A percentile compares a stretch with the other conserved stretches of the same genome.
phyloP scores from a whole-genome alignment of 2,329 filamentous ascomycete species.

The Biscogniauxia sp. region DNA sequence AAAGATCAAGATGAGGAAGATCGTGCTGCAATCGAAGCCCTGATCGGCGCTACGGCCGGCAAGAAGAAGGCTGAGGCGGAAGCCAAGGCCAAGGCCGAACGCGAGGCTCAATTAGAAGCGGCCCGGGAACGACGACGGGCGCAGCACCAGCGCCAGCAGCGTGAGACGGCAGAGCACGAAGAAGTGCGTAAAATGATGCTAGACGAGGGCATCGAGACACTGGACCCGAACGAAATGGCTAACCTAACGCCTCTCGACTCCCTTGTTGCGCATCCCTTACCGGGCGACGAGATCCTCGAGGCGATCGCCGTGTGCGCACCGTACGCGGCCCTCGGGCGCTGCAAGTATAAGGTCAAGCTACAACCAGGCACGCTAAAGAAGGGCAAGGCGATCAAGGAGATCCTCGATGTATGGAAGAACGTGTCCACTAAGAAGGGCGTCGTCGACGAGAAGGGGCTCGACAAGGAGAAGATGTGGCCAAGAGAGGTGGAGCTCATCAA shows the following conservation, averaged over 20 bases:
- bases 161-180: conserved; percentile 74
- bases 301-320: conserved; percentile 63
- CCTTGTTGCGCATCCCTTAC: conserved; percentile 73
- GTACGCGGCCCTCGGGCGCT: conserved; percentile 61
- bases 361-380: conserved; percentile 90
- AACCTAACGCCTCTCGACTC: conserved; percentile 60
- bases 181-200: conserved; percentile 61
- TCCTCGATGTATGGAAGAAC: conserved; percentile 75
- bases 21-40: conserved; percentile 73
- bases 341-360: conserved; percentile 93
- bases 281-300: conserved; percentile 79
- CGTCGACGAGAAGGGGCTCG: conserved; percentile 58
- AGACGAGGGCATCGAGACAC: conserved; percentile 56
- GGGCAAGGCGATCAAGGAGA: conserved; percentile 89
- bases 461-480: conserved; percentile 78
- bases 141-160: conserved; percentile 76
- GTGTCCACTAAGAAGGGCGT: conserved; percentile 59
- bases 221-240: conserved; percentile 58
- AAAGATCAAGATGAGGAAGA: conserved; percentile 95
- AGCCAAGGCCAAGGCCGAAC: conserved; percentile 62
- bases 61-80: conserved; percentile 68
- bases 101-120: conserved; percentile 70
- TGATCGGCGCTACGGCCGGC: conserved; percentile 76
- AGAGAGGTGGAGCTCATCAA: conserved; percentile 82
- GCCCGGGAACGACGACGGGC: conserved; percentile 72